These are phyloP conservation scores for Cladosporium colombiae DNA, from an alignment of 2,329 filamentous ascomycete genomes.

Conservation along the genomic window DNA sequence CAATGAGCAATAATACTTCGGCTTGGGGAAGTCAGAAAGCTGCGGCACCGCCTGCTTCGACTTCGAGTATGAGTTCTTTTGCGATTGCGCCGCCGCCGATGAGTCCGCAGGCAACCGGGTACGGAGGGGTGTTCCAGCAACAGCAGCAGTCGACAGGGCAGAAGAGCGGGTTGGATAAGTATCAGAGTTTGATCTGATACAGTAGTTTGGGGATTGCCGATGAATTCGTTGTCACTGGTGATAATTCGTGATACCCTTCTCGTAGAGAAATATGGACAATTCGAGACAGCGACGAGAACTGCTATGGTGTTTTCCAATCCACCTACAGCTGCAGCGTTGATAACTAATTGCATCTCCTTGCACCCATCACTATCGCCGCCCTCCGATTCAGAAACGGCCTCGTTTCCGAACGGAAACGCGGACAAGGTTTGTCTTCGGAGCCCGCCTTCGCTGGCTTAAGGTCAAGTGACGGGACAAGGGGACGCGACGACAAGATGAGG, in stretches of 20 bases:
- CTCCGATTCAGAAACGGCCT: background rate
- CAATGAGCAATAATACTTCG: constrained; percentile 28
- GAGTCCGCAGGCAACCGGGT: constrained; percentile 38
- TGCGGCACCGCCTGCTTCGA: constrained; percentile 4
- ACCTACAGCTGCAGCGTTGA: background rate
- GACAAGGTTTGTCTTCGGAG: constrained; percentile 8
- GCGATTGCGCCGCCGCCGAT: constrained; percentile 32
- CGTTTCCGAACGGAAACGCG: background rate
- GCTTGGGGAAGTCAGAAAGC: constrained; percentile 20
- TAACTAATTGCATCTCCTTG: background rate
- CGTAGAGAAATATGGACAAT: background rate
- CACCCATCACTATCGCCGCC: background rate
- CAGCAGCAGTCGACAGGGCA: constrained; percentile 31
- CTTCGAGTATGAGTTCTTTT: constrained; percentile 23
- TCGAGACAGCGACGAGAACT: background rate
- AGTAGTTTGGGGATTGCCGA: too few relatives aligned
- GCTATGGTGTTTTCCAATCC: background rate
- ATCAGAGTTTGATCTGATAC: constrained; percentile 60
- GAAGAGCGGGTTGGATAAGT: constrained; percentile 61
- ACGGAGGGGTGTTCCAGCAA: constrained; percentile 35
- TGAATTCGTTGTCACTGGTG: too few relatives aligned
- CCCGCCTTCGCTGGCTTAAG: background rate
- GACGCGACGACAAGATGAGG: background rate
- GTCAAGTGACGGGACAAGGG: background rate
- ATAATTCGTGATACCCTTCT: background rate